A percentile compares a stretch with the other conserved stretches of the same genome.
Conservation (phyloP, 148 eudicot genomes). For the Suaeda aralocaspica region DNA sequence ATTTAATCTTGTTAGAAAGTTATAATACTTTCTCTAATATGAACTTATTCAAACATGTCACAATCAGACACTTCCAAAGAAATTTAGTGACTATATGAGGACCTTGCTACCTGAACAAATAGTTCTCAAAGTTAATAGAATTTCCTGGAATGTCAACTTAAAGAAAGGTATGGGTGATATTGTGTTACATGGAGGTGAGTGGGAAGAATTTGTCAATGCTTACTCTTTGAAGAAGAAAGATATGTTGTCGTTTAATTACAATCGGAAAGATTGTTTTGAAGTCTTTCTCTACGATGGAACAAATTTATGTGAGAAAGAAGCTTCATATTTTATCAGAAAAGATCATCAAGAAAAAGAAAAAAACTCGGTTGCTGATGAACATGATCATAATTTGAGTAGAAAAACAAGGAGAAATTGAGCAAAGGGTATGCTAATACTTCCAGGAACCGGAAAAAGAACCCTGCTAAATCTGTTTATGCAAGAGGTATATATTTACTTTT, state of each 20-base stretch:
- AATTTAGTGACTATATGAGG: conserved; percentile 7
- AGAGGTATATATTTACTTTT: neutral
- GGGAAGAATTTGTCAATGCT: conserved; percentile 11
- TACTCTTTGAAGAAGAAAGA: conserved; percentile 12
- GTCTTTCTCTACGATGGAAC: conserved; percentile 6
- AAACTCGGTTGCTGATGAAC: neutral
- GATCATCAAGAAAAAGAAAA: neutral
- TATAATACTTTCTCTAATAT: neutral
- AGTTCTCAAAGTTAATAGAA: neutral
- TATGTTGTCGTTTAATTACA: conserved; percentile 8
- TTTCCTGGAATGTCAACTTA: neutral
- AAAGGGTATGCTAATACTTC: neutral
- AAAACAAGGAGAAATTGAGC: neutral
- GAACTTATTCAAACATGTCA: neutral
- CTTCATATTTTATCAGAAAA: conserved; percentile 12
- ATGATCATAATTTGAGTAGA: neutral
- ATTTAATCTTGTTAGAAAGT: neutral
- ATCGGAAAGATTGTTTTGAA: conserved; percentile 7
- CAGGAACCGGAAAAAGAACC: neutral
- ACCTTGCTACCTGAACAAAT: neutral
- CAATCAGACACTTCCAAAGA: conserved; percentile 13
- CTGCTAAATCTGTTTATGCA: neutral
- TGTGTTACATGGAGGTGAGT: conserved; percentile 4
- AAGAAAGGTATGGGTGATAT: conserved; percentile 1
- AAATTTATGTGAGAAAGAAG: conserved; percentile 11